These are phyloP conservation scores for Daldinia eschscholtzii DNA, from an alignment of 2,329 filamentous ascomycete species.

Conservation along the genomic window DNA sequence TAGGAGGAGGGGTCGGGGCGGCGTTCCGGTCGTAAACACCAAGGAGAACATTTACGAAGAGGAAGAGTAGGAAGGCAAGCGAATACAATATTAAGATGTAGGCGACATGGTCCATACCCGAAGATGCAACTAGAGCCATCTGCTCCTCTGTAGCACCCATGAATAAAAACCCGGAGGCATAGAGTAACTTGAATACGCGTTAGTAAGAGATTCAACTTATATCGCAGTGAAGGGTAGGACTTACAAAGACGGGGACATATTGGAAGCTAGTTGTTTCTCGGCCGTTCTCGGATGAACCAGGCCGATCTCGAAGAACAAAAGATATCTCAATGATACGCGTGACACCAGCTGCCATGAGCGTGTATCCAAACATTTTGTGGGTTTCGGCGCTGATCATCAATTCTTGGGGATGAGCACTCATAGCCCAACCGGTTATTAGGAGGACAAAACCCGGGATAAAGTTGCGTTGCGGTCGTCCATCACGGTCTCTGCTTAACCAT, in stretches of 20 bases:
- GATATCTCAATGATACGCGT: constrained; percentile 90
- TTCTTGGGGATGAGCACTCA: constrained; percentile 91
- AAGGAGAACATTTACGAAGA: constrained; percentile 90
- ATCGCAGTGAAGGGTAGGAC: constrained; percentile 53
- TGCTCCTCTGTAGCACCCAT: constrained; percentile 98
- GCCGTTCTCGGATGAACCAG: constrained; percentile 74
- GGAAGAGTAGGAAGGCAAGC: constrained; percentile 88
- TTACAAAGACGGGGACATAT: constrained; percentile 76
- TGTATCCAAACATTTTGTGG: constrained; percentile 92
- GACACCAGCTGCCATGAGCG: constrained; percentile 88
- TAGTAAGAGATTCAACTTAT: constrained; percentile 32
- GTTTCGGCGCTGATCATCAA: constrained; percentile 87
- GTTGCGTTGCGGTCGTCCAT: constrained; percentile 90
- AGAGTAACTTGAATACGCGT: constrained; percentile 74
- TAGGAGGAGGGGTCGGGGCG: constrained; percentile 54
- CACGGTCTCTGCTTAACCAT: constrained; percentile 87
- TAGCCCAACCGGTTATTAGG: constrained; percentile 91
- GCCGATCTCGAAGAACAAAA: constrained; percentile 83
- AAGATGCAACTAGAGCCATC: constrained; percentile 80
- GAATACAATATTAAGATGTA: constrained; percentile 95
- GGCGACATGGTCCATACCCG: constrained; percentile 86
- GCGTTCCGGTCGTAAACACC: constrained; percentile 79
- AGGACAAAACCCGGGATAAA: constrained; percentile 93
- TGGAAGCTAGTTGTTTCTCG: constrained; percentile 78
- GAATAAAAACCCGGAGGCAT: constrained; percentile 93